Evolutionary conservation across 371 early-diverging fungal genomes (phyloP).

Genomic region (Haplosporangium sp.): DNA sequence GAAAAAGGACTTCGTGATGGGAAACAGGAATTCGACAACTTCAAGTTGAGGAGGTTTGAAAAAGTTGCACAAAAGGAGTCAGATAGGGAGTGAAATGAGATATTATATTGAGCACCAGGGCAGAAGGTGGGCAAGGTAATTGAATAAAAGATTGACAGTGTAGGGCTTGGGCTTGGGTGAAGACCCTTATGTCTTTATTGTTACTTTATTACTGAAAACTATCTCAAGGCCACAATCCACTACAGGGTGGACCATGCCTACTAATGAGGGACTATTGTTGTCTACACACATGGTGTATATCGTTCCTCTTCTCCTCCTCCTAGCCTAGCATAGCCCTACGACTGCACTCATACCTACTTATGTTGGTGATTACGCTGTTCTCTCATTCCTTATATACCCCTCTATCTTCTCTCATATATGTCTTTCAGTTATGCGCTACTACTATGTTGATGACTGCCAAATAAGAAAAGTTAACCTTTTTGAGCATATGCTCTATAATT

Average conservation of each 20-base stretch:
- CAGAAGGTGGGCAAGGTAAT: not conserved
- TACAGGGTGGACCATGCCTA: not conserved
- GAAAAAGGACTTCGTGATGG: slow-evolving; percentile 7
- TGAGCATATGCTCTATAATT: not conserved
- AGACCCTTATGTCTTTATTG: not conserved
- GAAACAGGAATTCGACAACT: slow-evolving; percentile 13
- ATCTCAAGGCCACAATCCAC: too few relatives aligned
- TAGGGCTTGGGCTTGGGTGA: not conserved
- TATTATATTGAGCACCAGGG: not conserved
- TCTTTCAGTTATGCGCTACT: not conserved
- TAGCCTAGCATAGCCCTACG: not conserved
- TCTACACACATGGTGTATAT: slow-evolving; percentile 1
- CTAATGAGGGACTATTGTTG: not conserved
- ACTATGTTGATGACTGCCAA: not conserved
- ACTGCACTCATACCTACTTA: not conserved
- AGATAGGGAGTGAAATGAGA: not conserved
- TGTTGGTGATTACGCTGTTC: not conserved
- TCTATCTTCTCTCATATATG: not conserved
- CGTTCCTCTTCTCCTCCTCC: not conserved
- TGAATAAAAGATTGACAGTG: not conserved
- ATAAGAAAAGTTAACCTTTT: not conserved
- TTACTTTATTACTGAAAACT: too few relatives aligned
- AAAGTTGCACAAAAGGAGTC: not conserved
- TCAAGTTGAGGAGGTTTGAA: not conserved
- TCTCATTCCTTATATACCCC: not conserved